phyloP scores from a whole-genome alignment of 371 early-diverging fungal species.

The Saksenaea oblongispora region DNA sequence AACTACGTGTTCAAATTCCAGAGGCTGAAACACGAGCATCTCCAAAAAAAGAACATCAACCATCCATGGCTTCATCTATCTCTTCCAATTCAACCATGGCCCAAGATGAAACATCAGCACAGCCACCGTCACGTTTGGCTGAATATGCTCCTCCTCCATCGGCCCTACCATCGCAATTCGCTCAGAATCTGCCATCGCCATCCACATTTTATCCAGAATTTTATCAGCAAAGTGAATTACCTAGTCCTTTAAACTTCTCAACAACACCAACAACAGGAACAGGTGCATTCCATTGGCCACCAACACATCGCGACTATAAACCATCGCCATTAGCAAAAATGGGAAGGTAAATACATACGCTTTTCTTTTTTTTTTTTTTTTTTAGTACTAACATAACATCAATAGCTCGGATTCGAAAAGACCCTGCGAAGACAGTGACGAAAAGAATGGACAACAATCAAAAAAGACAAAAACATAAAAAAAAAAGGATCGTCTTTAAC shows the following conservation, averaged over 20 bases:
- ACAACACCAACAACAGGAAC: constrained; percentile 59
- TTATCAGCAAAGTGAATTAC: constrained; percentile 66
- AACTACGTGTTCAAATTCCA: constrained; percentile 56
- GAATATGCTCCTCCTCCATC: constrained; percentile 42
- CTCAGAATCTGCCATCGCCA: constrained; percentile 77
- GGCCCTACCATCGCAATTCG: constrained; percentile 72
- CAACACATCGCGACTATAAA: constrained; percentile 27
- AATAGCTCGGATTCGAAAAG: not conserved
- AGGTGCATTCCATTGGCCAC: constrained; percentile 67
- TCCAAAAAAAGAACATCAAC: constrained; percentile 20
- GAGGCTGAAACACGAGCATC: constrained; percentile 15
- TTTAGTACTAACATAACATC: not conserved
- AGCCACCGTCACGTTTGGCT: constrained; percentile 4
- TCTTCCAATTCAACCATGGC: constrained; percentile 24
- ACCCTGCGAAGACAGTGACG: not conserved
- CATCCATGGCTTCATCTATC: constrained; percentile 16
- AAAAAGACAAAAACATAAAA: not conserved
- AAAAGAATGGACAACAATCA: not conserved
- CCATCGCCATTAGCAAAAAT: constrained; percentile 22
- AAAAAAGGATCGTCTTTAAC: not conserved
- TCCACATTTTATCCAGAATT: constrained; percentile 78
- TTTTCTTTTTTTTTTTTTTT: not conserved
- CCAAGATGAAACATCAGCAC: constrained; percentile 9
- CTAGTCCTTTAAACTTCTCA: constrained; percentile 66
- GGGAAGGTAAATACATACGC: constrained; percentile 7